Base-by-base conservation (phyloP, 306 rosid species). In the Rubus idaeus region DNA sequence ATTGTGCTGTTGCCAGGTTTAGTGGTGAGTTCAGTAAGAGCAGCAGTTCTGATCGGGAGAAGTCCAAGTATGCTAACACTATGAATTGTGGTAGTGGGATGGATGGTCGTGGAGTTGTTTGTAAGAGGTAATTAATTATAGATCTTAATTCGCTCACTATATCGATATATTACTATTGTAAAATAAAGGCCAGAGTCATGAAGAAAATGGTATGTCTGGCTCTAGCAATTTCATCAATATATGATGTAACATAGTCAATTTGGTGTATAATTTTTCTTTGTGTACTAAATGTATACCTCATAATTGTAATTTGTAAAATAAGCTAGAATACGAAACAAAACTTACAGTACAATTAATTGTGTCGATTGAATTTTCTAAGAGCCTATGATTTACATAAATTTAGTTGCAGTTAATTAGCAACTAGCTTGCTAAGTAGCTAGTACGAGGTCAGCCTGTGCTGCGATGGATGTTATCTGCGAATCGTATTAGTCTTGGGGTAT, bases 61-160 rank as follows among this genome's bases (percentile, higher is more conserved):
- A 65, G 16, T 69, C 37, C 0, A 73, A 74, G 69, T 57, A 53
- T 56, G 76, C n/a, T 70, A 35, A 5, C 52, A 70, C 57, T 18
- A 55, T 86, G 81, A 75, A 78, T 41, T 86, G 87, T 62, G 82
- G 70, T n/a, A 80, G 74, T 46, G 82, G 80, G 35, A 56, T 80
- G 68, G 80, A 55, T 30, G 84, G 81, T 3, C 75, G 77, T 47
- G 89, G 89, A 40, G 89, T 86, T 40, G 84, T 86, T 23, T 86
- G 86, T 47, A 82, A 83, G 79, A 65, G 82, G 74, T 79, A 73
- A 75, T 51, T 73, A 13, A 16, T 63, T 49, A 23, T 11, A 23
- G 3, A 11, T 50, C 60, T 5, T 13, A 30, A 30, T 42, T 66
- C 21, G 35, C 35, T 30, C 35, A 30, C 35, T 30, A 30, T 1